Conservation (phyloP, 2,329 filamentous ascomycete genomes). For the Hypoxylon sp. region DNA sequence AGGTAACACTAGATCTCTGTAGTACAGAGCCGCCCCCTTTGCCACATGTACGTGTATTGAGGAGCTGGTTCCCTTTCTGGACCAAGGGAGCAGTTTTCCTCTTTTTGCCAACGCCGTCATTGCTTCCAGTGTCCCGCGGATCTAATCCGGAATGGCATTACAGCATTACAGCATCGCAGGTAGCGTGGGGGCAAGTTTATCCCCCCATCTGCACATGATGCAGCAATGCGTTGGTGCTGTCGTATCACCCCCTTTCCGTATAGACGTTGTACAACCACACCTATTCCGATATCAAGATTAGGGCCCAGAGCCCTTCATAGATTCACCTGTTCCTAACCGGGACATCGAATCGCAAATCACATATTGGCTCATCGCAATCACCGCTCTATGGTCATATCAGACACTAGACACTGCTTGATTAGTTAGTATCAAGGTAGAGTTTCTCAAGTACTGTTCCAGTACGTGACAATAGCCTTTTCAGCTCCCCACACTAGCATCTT, state of each 20-base stretch:
- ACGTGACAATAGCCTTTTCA: conserved; percentile 35
- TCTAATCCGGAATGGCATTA: conserved; percentile 17
- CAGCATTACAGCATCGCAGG: not conserved
- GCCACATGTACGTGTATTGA: conserved; percentile 24
- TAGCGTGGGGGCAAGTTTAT: not conserved
- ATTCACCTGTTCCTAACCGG: conserved; percentile 1
- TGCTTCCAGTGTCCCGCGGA: conserved; percentile 7
- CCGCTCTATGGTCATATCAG: conserved; percentile 19
- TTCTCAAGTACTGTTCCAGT: conserved; percentile 3
- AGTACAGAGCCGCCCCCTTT: conserved; percentile 37
- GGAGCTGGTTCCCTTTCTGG: conserved; percentile 5
- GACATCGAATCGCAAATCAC: conserved; percentile 12
- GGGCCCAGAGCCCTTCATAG: conserved; percentile 9
- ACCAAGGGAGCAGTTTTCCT: conserved; percentile 13
- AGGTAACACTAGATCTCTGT: conserved; percentile 39
- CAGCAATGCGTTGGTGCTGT: not conserved
- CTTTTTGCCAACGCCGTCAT: conserved; percentile 15
- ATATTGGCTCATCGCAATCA: conserved; percentile 9
- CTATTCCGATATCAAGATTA: conserved; percentile 22
- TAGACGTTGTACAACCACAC: conserved; percentile 18
- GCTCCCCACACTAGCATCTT: conserved; percentile 31
- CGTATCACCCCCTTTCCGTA: not conserved
- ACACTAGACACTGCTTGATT: conserved; percentile 7
- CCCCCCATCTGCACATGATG: not conserved
- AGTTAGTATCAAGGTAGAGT: conserved; percentile 18